These are phyloP conservation scores for Wickerhamomyces sp. DNA, from an alignment of 1,139 yeast species.

Conservation along the genomic window DNA sequence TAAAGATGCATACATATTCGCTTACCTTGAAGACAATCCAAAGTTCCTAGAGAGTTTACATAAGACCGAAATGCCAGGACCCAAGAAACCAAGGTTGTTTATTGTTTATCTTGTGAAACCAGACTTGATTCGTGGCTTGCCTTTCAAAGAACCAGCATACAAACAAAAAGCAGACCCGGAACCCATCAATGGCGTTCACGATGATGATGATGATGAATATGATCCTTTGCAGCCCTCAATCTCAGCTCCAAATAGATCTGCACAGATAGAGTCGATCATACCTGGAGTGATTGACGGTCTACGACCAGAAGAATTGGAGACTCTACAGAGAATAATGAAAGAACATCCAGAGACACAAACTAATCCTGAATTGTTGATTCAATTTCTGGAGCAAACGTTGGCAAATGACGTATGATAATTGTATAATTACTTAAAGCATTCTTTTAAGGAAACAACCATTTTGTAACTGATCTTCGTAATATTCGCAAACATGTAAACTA, in stretches of 20 bases:
- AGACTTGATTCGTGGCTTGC: slow-evolving; percentile 24
- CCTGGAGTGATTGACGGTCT: too few relatives aligned
- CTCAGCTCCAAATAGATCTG: too few relatives aligned
- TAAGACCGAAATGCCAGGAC: slow-evolving; percentile 10
- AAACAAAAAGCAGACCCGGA: background rate
- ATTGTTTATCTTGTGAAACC: slow-evolving; percentile 44
- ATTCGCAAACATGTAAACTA: too few relatives aligned
- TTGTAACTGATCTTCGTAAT: too few relatives aligned
- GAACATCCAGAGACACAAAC: slow-evolving; percentile 16
- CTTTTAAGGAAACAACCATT: too few relatives aligned
- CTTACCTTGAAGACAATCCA: slow-evolving; percentile 29
- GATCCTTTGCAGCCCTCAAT: too few relatives aligned
- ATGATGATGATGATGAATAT: slow-evolving; percentile 8
- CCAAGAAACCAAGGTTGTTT: slow-evolving; percentile 33
- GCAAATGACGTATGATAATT: too few relatives aligned
- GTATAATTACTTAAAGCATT: too few relatives aligned
- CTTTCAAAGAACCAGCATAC: background rate
- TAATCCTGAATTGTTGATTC: slow-evolving; percentile 16
- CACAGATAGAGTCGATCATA: too few relatives aligned
- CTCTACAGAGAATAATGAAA: slow-evolving; percentile 18
- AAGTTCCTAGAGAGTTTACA: slow-evolving; percentile 12
- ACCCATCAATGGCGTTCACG: background rate
- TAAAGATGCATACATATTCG: slow-evolving; percentile 62
- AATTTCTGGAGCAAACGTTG: too few relatives aligned
- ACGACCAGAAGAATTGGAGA: slow-evolving; percentile 12